Base-by-base conservation (phyloP, 2,329 filamentous ascomycete species). In the Nemania bipapillata region DNA sequence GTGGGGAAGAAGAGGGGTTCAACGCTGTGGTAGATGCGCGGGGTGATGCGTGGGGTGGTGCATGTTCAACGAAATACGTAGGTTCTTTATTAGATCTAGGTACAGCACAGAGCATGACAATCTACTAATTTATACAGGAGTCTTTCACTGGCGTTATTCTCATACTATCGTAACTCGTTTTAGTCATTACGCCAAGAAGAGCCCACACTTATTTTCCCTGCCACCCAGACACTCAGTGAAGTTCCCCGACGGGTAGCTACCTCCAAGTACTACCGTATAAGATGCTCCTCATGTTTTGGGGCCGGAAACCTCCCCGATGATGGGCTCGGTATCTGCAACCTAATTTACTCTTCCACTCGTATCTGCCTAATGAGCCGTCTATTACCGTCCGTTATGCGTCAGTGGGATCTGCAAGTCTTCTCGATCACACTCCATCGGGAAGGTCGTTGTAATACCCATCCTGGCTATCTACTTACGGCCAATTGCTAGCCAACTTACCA, bases 381-480 rank as follows among this genome's bases (percentile, higher is more conserved):
- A 12, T 37, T 37, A 12, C 35, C 6, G 9, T 60, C 28, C 28
- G n/a, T 35, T 58, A 28, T 64, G 59, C 47, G 52, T 64, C 54
- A 56, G 58, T 60, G 49, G 11, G 55, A 60, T 57, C 59, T 69
- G 67, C 64, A 66, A 42, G 50, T 47, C 7, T 37, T 9, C 17
- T 32, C 24, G 57, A 61, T 60, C 63, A 45, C 28, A 47, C 68
- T 70, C 56, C 54, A 70, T 64, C 60, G 40, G 68, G 68, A 70
- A 70, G 68, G 68, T 70, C 56, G 17, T 64, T 59, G 17, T 32
- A 47, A 58, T 56, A 37, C 17, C 28, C 20, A 28, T 42, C 24
- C 37, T 28, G 35, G 49, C 37, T 24, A 37, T 52, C 56, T 11
- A 32, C 24, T n/a, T n/a, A 40, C 47, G 50, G 47, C 54, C 49